Evolutionary conservation across 2,329 filamentous ascomycete species (phyloP).

Genomic region (Monosporascus sp.): DNA sequence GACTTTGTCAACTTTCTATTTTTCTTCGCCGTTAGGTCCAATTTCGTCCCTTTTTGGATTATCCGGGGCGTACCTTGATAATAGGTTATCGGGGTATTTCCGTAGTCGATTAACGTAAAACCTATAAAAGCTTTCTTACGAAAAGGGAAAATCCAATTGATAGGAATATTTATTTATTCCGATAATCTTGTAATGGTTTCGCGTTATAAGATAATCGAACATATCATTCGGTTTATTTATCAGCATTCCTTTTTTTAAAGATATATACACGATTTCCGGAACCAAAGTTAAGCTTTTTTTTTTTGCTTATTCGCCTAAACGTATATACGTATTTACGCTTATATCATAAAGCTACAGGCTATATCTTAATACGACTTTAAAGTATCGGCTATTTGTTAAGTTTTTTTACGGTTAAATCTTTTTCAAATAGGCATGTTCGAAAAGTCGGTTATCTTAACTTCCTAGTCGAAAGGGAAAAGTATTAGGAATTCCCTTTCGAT

Average conservation of each 20-base stretch:
- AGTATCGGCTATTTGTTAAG: neutral
- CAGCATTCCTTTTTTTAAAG: neutral
- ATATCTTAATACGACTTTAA: neutral
- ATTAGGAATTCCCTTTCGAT: neutral
- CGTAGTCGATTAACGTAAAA: neutral
- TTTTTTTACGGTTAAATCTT: neutral
- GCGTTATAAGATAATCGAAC: neutral
- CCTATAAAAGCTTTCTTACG: neutral
- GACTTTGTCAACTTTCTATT: conserved; percentile 29
- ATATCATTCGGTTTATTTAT: neutral
- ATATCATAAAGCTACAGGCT: neutral
- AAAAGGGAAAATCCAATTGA: neutral
- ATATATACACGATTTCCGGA: neutral
- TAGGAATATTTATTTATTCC: neutral
- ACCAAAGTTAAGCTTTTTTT: neutral
- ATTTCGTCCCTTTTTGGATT: conserved; percentile 32
- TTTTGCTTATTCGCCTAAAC: too few species aligned
- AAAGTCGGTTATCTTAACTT: neutral
- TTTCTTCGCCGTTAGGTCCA: neutral
- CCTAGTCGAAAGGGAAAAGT: neutral
- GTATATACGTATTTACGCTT: neutral
- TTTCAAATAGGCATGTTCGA: neutral
- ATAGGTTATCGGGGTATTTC: neutral
- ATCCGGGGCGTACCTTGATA: neutral
- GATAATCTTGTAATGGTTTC: neutral